phyloP scores from a whole-genome alignment of 2,329 filamentous ascomycete genomes.

The Cladobotryum mycophilum region DNA sequence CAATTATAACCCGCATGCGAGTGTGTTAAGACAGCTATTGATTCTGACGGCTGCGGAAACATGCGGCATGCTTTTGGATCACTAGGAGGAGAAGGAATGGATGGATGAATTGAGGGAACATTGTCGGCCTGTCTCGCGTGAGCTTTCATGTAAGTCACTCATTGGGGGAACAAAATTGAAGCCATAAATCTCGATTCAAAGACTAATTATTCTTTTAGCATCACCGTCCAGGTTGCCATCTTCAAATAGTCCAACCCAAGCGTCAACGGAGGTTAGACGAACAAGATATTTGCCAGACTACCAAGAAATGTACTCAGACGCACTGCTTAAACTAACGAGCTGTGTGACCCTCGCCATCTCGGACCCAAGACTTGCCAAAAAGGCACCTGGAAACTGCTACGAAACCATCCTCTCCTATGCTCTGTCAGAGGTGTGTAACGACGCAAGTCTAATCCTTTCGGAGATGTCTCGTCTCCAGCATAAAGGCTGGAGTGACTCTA shows the following conservation, averaged over 20 bases:
- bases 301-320: not conserved
- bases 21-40: constrained; percentile 11
- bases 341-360: not conserved
- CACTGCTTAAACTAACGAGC: not conserved
- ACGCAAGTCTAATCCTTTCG: constrained; percentile 10
- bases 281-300: too few species aligned
- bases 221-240: not conserved
- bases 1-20: constrained; percentile 13
- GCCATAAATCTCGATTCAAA: not conserved
- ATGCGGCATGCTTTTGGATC: not conserved
- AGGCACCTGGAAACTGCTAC: not conserved
- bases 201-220: not conserved
- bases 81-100: too few species aligned
- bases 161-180: not conserved
- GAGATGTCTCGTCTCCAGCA: not conserved
- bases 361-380: too few species aligned
- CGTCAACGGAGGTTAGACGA: too few species aligned
- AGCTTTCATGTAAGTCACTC: too few species aligned
- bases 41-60: constrained; percentile 8
- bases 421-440: constrained; percentile 10
- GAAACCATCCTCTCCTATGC: not conserved
- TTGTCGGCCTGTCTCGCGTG: too few species aligned
- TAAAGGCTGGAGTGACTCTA: not conserved
- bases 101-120: too few species aligned
- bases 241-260: too few species aligned